A percentile compares a stretch with the other conserved stretches of the same genome.
Conservation (phyloP, 2,329 filamentous ascomycete genomes). For the Fusarium chlamydosporum region DNA sequence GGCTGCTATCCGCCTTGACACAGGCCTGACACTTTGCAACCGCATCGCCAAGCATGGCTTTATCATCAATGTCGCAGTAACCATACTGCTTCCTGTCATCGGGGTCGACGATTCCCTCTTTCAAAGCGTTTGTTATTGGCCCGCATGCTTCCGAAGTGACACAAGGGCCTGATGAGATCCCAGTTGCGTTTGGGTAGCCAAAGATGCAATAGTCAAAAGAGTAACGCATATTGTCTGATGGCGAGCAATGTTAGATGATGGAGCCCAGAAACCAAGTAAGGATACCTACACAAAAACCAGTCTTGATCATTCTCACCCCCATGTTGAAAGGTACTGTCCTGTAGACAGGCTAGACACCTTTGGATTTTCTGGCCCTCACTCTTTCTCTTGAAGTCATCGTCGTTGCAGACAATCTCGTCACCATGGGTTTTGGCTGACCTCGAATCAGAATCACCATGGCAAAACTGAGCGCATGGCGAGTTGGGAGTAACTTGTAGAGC, state of each 20-base stretch:
- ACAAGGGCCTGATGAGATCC: conserved; percentile 63
- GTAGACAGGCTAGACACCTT: too few species aligned
- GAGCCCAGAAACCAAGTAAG: too few species aligned
- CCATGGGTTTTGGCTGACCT: too few species aligned
- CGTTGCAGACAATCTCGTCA: too few species aligned
- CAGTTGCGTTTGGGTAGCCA: conserved; percentile 64
- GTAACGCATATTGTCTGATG: conserved; percentile 67
- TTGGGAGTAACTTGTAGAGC: too few species aligned
- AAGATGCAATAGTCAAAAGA: conserved; percentile 67
- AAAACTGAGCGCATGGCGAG: too few species aligned
- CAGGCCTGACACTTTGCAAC: conserved; percentile 63
- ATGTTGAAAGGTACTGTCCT: too few species aligned
- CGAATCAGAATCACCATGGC: too few species aligned
- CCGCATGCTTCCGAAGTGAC: conserved; percentile 67
- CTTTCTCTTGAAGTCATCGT: too few species aligned
- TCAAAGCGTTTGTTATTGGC: conserved; percentile 58
- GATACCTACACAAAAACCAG: conserved; percentile 71
- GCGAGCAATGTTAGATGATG: conserved; percentile 7
- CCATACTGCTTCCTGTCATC: conserved; percentile 56
- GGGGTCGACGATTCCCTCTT: conserved; percentile 57
- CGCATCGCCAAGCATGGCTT: conserved; percentile 52
- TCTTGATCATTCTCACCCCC: conserved; percentile 67
- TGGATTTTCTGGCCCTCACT: too few species aligned
- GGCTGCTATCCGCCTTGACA: conserved; percentile 59
- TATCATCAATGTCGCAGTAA: conserved; percentile 63